Percentiles rank a stretch among this genome's conserved stretches.
Evolutionary conservation across 352 stramenopile genomes (phyloP).

Genomic region (Phytophthora podocarpi): DNA sequence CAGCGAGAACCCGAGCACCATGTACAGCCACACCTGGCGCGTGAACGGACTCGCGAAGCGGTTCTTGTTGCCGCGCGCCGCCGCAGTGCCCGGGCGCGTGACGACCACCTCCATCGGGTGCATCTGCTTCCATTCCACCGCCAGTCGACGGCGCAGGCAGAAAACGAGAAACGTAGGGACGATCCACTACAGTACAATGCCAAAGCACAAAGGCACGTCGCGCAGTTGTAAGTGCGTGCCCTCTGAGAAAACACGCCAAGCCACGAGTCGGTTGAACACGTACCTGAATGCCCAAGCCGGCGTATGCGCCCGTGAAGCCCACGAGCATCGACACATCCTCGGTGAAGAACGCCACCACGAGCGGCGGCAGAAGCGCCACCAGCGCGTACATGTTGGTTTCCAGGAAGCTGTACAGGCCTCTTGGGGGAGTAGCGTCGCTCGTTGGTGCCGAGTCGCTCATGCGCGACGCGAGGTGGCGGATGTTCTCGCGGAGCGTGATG

Average conservation of each 20-base stretch:
- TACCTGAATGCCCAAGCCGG: constrained; percentile 86
- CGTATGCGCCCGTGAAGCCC: constrained; percentile 86
- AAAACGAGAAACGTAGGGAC: constrained; percentile 81
- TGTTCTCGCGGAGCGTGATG: constrained; percentile 88
- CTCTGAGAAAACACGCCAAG: constrained; percentile 32
- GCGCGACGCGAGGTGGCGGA: constrained; percentile 69
- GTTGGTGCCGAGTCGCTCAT: constrained; percentile 30
- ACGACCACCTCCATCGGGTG: constrained; percentile 38
- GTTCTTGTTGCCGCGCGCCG: constrained; percentile 47
- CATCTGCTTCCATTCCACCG: constrained; percentile 43
- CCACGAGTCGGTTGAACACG: constrained; percentile 15
- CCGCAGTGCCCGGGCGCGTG: constrained; percentile 20
- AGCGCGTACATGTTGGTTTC: constrained; percentile 71
- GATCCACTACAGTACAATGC: constrained; percentile 68
- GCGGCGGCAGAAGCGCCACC: constrained; percentile 72
- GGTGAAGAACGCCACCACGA: constrained; percentile 86
- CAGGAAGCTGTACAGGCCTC: constrained; percentile 47
- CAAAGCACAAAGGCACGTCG: constrained; percentile 33
- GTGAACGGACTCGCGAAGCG: constrained; percentile 81
- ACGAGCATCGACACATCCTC: constrained; percentile 91
- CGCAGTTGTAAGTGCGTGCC: constrained; percentile 37
- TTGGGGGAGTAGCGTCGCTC: constrained; percentile 24
- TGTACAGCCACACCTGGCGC: constrained; percentile 67
- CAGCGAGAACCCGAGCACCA: constrained; percentile 65
- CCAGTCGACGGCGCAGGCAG: constrained; percentile 66